Conservation (phyloP, 2,329 filamentous ascomycete genomes). For the Fusarium sp. region DNA sequence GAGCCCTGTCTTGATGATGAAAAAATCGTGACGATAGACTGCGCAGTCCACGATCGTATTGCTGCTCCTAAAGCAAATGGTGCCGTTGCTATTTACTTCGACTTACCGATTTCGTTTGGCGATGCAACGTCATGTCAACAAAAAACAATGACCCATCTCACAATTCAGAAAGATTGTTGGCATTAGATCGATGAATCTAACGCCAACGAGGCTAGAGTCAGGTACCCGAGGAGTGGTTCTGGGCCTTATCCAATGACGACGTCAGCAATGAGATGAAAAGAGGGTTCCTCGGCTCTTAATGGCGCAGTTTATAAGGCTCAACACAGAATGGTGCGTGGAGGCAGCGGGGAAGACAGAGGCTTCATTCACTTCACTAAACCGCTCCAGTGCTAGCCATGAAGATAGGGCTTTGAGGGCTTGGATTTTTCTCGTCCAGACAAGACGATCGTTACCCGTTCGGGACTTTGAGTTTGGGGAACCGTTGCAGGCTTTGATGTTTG, state of each 20-base stretch:
- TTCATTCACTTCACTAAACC: constrained; percentile 30
- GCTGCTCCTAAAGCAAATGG: constrained; percentile 9
- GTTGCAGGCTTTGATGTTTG: constrained; percentile 22
- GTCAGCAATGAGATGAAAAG: constrained; percentile 35
- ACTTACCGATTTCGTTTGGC: constrained; percentile 16
- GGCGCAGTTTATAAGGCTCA: constrained; percentile 1
- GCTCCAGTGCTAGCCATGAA: constrained; percentile 28
- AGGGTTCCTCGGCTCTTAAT: constrained; percentile 24
- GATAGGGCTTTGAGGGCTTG: constrained; percentile 36
- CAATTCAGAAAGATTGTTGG: constrained; percentile 33
- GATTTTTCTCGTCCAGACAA: constrained; percentile 4
- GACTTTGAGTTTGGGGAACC: constrained; percentile 38
- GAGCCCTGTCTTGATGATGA: constrained; percentile 25
- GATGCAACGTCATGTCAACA: constrained; percentile 44
- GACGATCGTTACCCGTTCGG: constrained; percentile 31
- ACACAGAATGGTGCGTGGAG: constrained; percentile 22
- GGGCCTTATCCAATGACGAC: constrained; percentile 20
- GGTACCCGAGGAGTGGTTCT: constrained; percentile 36
- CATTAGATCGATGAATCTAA: constrained; percentile 39
- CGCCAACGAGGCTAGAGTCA: constrained; percentile 40
- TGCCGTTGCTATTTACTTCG: constrained; percentile 32
- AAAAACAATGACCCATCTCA: constrained; percentile 29
- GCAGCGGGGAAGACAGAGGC: constrained; percentile 38
- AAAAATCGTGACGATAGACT: constrained; percentile 27
- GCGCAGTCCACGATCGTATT: background rate